These are phyloP conservation scores for Fusarium caatingaense DNA, from an alignment of 2,329 filamentous ascomycete species.

Conservation along the genomic window DNA sequence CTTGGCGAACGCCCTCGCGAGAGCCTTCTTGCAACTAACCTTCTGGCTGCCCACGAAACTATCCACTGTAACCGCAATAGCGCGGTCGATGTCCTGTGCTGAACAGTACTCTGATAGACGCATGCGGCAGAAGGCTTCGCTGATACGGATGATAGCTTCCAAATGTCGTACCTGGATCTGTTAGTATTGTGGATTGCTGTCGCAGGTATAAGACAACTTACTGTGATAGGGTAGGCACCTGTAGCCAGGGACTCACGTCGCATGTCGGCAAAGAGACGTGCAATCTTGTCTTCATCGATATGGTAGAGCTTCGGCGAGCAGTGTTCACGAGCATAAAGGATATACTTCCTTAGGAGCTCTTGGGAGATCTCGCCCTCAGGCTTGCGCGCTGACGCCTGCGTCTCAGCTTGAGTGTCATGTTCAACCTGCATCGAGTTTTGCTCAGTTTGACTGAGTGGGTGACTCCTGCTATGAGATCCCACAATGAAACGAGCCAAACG, in stretches of 20 bases:
- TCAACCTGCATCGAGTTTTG: slow-evolving; percentile 72
- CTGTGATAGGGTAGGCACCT: slow-evolving; percentile 96
- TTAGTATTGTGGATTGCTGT: slow-evolving; percentile 17
- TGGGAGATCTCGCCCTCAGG: slow-evolving; percentile 83
- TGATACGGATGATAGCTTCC: slow-evolving; percentile 96
- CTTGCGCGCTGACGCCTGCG: slow-evolving; percentile 45
- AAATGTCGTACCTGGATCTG: slow-evolving; percentile 86
- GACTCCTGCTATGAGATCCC: slow-evolving; percentile 90
- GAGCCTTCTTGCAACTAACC: slow-evolving; percentile 95
- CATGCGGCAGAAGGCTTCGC: slow-evolving; percentile 97
- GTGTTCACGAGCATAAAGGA: slow-evolving; percentile 90
- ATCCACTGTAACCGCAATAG: slow-evolving; percentile 95
- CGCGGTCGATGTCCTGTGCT: slow-evolving; percentile 90
- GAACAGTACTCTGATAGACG: slow-evolving; percentile 96
- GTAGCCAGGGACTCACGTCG: slow-evolving; percentile 90
- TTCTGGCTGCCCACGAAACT: slow-evolving; percentile 97
- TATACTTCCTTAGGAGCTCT: slow-evolving; percentile 93
- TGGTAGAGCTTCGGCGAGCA: slow-evolving; percentile 94
- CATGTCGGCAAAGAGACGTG: slow-evolving; percentile 96
- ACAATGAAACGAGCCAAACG: slow-evolving; percentile 94
- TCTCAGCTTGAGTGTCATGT: slow-evolving; percentile 60
- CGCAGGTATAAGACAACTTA: slow-evolving; percentile 62
- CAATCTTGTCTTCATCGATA: slow-evolving; percentile 97
- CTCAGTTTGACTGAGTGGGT: slow-evolving; percentile 70
- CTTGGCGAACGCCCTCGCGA: slow-evolving; percentile 95